A percentile compares a stretch with the other conserved stretches of the same genome.
Evolutionary conservation across 1,284 basidiomycete genomes (phyloP).

Genomic region (Leccinum pallidistipes): DNA sequence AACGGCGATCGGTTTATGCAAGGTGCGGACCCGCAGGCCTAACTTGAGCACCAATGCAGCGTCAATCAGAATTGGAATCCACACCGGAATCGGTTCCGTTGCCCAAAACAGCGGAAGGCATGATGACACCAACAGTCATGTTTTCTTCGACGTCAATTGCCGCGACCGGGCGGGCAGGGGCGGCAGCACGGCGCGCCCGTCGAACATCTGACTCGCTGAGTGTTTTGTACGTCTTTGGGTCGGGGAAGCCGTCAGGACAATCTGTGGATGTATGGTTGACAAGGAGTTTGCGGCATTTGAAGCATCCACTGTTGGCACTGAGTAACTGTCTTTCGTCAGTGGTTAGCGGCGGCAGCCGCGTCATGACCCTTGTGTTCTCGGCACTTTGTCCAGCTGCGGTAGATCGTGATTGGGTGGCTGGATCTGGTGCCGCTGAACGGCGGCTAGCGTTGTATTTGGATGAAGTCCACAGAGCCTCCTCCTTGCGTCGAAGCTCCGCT

Average conservation of each 20-base stretch:
- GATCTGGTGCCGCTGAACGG: background rate
- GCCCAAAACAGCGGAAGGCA: background rate
- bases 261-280: slow-evolving; percentile 1
- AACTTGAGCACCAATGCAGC: background rate
- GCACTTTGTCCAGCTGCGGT: no score
- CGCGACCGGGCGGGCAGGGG: background rate
- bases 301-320: background rate
- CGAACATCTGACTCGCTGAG: background rate
- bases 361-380: background rate
- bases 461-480: no score
- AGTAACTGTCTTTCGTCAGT: background rate
- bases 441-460: no score
- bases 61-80: no score
- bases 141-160: background rate
- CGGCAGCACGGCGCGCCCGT: background rate
- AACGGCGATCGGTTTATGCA: background rate
- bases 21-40: background rate
- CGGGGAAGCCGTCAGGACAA: slow-evolving; percentile 18
- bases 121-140: background rate
- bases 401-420: no score
- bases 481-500: background rate
- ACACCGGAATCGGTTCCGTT: background rate
- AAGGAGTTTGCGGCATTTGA: background rate
- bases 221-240: background rate
- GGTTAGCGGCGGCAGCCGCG: background rate